These are phyloP conservation scores for Pichia phayaonensis DNA, from an alignment of 805 yeast genomes.

Conservation along the genomic window DNA sequence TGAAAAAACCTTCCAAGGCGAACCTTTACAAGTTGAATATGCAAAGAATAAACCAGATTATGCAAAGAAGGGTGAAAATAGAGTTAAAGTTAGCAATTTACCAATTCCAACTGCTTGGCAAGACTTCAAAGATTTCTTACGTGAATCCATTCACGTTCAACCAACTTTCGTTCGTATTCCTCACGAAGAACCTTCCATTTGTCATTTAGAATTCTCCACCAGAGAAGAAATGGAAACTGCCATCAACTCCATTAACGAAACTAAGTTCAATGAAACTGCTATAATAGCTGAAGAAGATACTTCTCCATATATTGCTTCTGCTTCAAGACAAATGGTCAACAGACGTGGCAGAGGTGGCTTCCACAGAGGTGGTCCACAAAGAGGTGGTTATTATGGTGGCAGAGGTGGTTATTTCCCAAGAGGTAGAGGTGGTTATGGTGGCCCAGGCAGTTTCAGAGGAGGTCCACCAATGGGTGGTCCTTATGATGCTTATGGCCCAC, in stretches of 20 bases:
- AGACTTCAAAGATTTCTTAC: slow-evolving; percentile 82
- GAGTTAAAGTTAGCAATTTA: slow-evolving; percentile 61
- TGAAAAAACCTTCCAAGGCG: slow-evolving; percentile 42
- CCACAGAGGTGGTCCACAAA: slow-evolving; percentile 36
- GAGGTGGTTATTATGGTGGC: slow-evolving; percentile 14
- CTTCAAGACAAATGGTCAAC: slow-evolving; percentile 42
- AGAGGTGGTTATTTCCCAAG: slow-evolving; percentile 32
- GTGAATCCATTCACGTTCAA: slow-evolving; percentile 59
- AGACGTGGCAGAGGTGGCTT: slow-evolving; percentile 35
- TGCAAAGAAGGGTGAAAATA: slow-evolving; percentile 63
- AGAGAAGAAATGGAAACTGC: slow-evolving; percentile 75
- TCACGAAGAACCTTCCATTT: slow-evolving; percentile 36
- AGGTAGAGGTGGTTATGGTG: slow-evolving; percentile 29
- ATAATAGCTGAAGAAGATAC: slow-evolving; percentile 75
- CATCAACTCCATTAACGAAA: slow-evolving; percentile 61
- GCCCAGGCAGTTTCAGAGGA: slow-evolving; percentile 29
- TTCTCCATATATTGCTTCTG: slow-evolving; percentile 41
- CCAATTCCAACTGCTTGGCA: slow-evolving; percentile 82
- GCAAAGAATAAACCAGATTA: slow-evolving; percentile 44
- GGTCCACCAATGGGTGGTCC: slow-evolving; percentile 28
- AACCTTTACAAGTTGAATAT: slow-evolving; percentile 42
- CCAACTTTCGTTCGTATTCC: slow-evolving; percentile 56
- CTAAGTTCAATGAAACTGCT: slow-evolving; percentile 56
- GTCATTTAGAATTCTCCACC: slow-evolving; percentile 49
- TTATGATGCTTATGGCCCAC: slow-evolving; percentile 27